These are phyloP conservation scores for Calophaca sinica DNA, from an alignment of 306 rosid species.

Conservation along the genomic window DNA sequence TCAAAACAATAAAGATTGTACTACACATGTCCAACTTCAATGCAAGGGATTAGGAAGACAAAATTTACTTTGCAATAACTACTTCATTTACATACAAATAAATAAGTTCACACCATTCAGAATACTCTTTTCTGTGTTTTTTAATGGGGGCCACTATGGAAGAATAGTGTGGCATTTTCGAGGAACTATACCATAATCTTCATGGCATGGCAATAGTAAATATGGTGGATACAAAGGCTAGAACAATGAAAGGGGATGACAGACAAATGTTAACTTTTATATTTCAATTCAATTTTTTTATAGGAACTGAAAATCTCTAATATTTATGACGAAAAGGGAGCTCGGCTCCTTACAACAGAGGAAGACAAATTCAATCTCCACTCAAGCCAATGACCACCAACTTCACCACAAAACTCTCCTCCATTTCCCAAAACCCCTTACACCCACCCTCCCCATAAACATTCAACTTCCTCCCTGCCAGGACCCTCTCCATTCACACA, in stretches of 20 bases:
- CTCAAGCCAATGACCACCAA: slow-evolving; percentile 3
- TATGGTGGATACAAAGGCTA: not conserved
- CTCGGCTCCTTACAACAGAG: not conserved
- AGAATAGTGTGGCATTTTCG: not conserved
- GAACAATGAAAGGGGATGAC: not conserved
- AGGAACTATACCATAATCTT: not conserved
- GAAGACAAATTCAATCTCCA: not conserved
- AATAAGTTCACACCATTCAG: not conserved
- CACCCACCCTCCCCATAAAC: not conserved
- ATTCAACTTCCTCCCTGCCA: not conserved
- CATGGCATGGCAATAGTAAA: not conserved
- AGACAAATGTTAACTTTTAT: not conserved
- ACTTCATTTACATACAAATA: not conserved
- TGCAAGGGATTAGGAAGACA: slow-evolving; percentile 3
- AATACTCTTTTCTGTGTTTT: not conserved
- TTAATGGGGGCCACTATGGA: not conserved
- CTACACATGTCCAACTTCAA: slow-evolving; percentile 4
- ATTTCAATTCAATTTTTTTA: not conserved
- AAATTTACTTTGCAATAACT: slow-evolving; percentile 7
- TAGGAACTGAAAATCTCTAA: not conserved
- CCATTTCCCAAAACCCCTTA: not conserved
- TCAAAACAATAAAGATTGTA: not conserved
- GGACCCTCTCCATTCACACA: slow-evolving; percentile 11
- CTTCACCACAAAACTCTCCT: not conserved
- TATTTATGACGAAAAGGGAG: not conserved